A percentile compares a stretch with the other conserved stretches of the same genome.
Conservation (phyloP, 768 basidiomycete genomes). For the Russula lepida region DNA sequence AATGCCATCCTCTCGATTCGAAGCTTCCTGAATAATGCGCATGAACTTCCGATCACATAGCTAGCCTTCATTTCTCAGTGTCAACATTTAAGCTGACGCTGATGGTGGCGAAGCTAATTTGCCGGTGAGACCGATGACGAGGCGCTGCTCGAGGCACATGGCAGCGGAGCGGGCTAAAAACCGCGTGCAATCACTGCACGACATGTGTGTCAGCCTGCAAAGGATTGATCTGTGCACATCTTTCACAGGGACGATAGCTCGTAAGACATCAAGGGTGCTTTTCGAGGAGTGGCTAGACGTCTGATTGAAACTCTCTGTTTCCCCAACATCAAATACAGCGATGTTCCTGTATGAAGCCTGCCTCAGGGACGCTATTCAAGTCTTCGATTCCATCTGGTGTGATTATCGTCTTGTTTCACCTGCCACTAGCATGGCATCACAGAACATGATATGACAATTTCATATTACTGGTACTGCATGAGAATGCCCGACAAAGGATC, state of each 20-base stretch:
- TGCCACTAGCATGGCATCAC: neutral
- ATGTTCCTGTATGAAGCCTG: neutral
- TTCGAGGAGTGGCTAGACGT: neutral
- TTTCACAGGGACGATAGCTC: neutral
- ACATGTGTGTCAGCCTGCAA: neutral
- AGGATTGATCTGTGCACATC: neutral
- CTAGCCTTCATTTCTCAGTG: neutral
- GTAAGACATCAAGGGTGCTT: too few relatives aligned
- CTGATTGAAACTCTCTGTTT: neutral
- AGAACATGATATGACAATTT: neutral
- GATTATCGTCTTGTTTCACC: neutral
- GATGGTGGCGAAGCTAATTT: neutral
- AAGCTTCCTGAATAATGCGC: neutral
- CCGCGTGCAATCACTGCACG: neutral
- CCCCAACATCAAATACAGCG: constrained; percentile 20
- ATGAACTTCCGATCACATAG: neutral
- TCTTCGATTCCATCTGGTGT: neutral
- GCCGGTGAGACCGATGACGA: too few relatives aligned
- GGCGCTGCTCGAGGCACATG: neutral
- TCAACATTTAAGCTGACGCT: neutral
- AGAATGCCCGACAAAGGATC: neutral
- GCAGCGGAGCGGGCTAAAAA: neutral
- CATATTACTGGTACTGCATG: neutral
- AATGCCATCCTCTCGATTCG: neutral
- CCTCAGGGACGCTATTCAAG: neutral